Conservation (phyloP, 257 asterid species). For the Oldenlandia corymbosa region DNA sequence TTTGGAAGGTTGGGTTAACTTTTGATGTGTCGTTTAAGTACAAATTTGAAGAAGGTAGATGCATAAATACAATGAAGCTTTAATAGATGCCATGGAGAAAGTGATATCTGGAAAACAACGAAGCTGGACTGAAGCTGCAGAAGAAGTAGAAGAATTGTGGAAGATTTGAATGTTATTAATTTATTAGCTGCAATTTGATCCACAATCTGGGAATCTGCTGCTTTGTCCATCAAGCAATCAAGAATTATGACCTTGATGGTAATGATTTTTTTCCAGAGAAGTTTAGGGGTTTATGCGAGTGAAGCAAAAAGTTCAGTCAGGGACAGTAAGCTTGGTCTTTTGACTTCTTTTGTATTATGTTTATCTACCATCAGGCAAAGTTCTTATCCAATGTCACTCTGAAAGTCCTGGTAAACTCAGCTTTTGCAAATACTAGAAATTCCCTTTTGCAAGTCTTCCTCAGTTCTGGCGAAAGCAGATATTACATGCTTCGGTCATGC, state of each 20-base stretch:
- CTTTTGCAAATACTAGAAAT: background rate
- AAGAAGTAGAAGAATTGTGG: background rate
- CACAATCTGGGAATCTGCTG: background rate
- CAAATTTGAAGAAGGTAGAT: background rate
- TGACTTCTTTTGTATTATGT: background rate
- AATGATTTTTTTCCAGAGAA: background rate
- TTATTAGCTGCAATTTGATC: background rate
- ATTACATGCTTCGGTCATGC: background rate
- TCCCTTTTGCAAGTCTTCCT: slow-evolving; percentile 3
- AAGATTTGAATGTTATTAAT: background rate
- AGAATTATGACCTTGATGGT: background rate
- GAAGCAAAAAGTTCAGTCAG: background rate
- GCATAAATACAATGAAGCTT: background rate
- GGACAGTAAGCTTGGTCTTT: background rate
- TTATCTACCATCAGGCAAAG: background rate
- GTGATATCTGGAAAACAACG: background rate
- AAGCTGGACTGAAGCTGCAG: slow-evolving; percentile 1
- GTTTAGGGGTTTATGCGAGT: background rate
- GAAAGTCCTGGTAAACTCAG: background rate
- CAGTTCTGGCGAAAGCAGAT: background rate
- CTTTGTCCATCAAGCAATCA: background rate
- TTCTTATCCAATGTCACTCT: background rate
- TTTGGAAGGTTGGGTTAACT: background rate
- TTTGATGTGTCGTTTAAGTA: background rate
- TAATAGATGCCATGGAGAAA: background rate